Evolutionary conservation across 2,329 filamentous ascomycete genomes (phyloP).

Genomic region (Botrytis tulipae): DNA sequence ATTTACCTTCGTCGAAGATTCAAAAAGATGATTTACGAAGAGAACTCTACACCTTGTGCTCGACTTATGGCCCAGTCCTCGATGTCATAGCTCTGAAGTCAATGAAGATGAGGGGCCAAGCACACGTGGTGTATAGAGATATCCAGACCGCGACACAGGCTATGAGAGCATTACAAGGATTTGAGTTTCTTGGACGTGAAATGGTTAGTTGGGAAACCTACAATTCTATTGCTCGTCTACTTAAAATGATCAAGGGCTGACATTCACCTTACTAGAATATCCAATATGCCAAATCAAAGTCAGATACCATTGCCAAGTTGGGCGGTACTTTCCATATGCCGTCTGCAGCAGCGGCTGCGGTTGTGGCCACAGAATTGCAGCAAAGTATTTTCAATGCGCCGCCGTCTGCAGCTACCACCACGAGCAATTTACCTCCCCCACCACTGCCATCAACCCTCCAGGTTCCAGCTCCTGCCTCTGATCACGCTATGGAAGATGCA

Average conservation of each 20-base stretch:
- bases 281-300: conserved; percentile 85
- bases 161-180: conserved; percentile 83
- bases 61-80: conserved; percentile 87
- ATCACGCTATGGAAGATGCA: conserved; percentile 51
- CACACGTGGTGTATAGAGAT: conserved; percentile 88
- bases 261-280: conserved; percentile 63
- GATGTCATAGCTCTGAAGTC: conserved; percentile 91
- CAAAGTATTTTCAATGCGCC: conserved; percentile 77
- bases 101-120: conserved; percentile 90
- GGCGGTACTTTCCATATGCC: conserved; percentile 85
- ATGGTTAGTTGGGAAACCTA: conserved; percentile 61
- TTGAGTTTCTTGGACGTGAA: conserved; percentile 78
- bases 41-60: conserved; percentile 88
- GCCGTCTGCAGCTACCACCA: conserved; percentile 47
- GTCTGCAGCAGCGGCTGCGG: conserved; percentile 51
- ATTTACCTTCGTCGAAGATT: conserved; percentile 82
- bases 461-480: conserved; percentile 46
- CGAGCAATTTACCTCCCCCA: conserved; percentile 41
- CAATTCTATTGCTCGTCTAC: neutral
- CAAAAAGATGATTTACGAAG: conserved; percentile 85
- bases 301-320: conserved; percentile 82
- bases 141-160: conserved; percentile 90
- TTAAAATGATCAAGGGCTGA: neutral
- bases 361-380: conserved; percentile 70
- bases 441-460: conserved; percentile 46